These are phyloP conservation scores for Clavariopsis aquatica DNA, from an alignment of 495 filamentous ascomycete genomes.

Conservation along the genomic window DNA sequence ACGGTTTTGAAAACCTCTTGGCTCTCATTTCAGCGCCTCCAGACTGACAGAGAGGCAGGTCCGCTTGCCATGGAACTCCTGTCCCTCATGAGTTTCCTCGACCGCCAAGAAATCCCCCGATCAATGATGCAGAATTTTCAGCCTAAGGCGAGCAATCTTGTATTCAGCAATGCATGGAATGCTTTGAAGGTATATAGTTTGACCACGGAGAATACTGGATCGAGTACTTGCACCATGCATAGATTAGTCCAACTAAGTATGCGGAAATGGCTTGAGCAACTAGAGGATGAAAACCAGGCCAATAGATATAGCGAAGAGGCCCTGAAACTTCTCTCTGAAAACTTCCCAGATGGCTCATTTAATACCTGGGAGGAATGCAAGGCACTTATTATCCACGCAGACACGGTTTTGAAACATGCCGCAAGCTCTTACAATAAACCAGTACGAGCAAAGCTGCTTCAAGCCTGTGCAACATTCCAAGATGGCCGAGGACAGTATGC, in stretches of 20 bases:
- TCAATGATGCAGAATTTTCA: not conserved
- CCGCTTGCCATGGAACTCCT: constrained; percentile 14
- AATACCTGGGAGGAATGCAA: constrained; percentile 22
- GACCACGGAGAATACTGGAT: constrained; percentile 7
- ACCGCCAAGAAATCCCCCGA: constrained; percentile 18
- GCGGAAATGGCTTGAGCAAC: constrained; percentile 20
- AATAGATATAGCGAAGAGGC: constrained; percentile 5
- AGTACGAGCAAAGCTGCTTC: constrained; percentile 12
- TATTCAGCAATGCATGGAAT: constrained; percentile 10
- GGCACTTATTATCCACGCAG: constrained; percentile 15
- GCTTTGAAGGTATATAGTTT: constrained; percentile 1
- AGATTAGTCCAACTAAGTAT: constrained; percentile 19
- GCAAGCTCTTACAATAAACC: not conserved
- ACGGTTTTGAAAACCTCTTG: constrained; percentile 22
- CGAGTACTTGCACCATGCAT: constrained; percentile 15
- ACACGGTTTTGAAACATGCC: constrained; percentile 11
- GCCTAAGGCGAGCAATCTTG: constrained; percentile 8
- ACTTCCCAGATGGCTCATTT: constrained; percentile 18
- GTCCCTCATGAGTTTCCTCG: constrained; percentile 16
- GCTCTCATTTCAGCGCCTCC: constrained; percentile 13
- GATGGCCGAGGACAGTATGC: constrained; percentile 16
- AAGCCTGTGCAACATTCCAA: constrained; percentile 21
- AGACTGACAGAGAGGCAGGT: constrained; percentile 14
- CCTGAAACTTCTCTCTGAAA: constrained; percentile 3
- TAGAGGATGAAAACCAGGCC: not conserved